Conservation (phyloP, 169 alveolate genomes). For the Plasmodium inui region DNA sequence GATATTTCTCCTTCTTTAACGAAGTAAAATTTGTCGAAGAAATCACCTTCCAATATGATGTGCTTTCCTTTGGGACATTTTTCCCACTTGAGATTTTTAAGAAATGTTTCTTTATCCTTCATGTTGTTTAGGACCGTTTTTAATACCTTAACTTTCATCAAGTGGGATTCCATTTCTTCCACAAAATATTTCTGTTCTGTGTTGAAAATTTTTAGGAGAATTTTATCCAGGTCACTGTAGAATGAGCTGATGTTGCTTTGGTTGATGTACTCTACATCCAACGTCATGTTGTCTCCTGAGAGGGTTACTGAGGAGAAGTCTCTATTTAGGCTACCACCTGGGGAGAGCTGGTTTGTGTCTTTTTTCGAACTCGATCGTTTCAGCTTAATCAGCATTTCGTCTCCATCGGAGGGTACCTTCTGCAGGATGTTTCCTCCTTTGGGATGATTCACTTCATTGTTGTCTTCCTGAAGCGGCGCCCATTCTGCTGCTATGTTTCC, state of each 20-base stretch:
- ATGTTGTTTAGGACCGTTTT: slow-evolving; percentile 33
- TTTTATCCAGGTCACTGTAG: slow-evolving; percentile 63
- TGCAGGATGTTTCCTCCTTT: background rate
- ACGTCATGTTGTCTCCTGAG: slow-evolving; percentile 12
- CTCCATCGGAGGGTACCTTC: background rate
- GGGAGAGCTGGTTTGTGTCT: background rate
- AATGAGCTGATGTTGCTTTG: slow-evolving; percentile 38
- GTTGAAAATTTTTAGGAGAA: slow-evolving; percentile 31
- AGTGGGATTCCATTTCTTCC: slow-evolving; percentile 72
- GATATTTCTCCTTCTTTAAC: slow-evolving; percentile 59
- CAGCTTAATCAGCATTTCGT: background rate
- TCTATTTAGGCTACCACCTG: background rate
- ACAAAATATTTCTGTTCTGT: slow-evolving; percentile 70
- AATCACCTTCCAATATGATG: slow-evolving; percentile 66
- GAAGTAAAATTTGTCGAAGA: slow-evolving; percentile 51
- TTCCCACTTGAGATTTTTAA: slow-evolving; percentile 42
- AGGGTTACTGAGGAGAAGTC: background rate
- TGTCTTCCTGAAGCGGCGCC: background rate
- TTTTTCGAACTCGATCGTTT: background rate
- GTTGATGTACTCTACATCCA: slow-evolving; percentile 59
- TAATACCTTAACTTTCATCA: slow-evolving; percentile 44
- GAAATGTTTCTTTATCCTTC: slow-evolving; percentile 46
- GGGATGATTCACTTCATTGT: background rate
- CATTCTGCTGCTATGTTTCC: background rate
- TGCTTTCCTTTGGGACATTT: slow-evolving; percentile 60